Percentiles rank a stretch among this genome's conserved stretches.
Evolutionary conservation across 768 basidiomycete species (phyloP).

Genomic region (Chalciporus piperatus): DNA sequence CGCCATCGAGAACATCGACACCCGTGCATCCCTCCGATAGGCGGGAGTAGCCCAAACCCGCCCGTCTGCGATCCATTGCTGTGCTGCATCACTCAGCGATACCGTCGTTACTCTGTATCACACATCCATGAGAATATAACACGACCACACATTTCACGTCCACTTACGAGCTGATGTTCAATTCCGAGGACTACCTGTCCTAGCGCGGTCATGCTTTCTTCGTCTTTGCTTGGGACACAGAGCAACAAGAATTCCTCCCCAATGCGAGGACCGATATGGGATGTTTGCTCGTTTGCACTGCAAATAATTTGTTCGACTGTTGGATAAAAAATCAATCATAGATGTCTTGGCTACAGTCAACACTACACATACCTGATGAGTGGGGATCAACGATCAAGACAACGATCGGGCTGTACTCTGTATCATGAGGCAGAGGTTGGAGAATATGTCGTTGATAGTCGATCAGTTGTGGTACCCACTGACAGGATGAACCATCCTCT

Average conservation of each 20-base stretch:
- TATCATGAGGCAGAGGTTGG: slow-evolving; percentile 1
- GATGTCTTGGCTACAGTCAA: background rate
- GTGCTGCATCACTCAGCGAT: slow-evolving; percentile 55
- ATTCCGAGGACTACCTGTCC: background rate
- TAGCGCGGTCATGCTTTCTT: background rate
- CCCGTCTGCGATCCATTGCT: slow-evolving; percentile 57
- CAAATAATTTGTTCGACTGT: background rate
- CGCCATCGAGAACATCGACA: slow-evolving; percentile 88
- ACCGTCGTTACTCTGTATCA: background rate
- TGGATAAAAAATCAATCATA: background rate
- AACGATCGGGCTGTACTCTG: slow-evolving; percentile 1
- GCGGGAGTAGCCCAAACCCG: slow-evolving; percentile 47
- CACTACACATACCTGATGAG: slow-evolving; percentile 13
- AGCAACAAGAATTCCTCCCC: background rate
- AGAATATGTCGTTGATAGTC: background rate
- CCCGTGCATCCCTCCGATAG: slow-evolving; percentile 54
- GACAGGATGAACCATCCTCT: background rate
- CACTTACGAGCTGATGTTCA: background rate
- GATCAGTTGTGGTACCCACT: background rate
- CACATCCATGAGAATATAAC: background rate
- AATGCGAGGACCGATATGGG: background rate
- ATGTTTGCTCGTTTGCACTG: background rate
- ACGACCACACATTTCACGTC: background rate
- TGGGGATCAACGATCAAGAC: background rate
- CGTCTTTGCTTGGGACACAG: background rate